phyloP scores from a whole-genome alignment of 768 basidiomycete species.

The Tephrocybe rancida region DNA sequence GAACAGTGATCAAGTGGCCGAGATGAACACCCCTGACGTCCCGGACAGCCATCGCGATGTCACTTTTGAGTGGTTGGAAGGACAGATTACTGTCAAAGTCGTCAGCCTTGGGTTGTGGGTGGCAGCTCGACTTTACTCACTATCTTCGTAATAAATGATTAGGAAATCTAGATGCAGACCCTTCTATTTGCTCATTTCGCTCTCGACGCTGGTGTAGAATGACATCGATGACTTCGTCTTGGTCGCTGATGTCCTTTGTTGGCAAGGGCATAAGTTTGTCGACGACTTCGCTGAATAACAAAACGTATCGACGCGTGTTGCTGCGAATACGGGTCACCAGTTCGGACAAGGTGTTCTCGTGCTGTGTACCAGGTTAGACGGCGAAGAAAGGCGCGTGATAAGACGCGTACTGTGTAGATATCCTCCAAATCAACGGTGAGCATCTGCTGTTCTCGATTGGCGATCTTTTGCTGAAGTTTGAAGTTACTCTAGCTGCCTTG shows the following conservation, averaged over 20 bases:
- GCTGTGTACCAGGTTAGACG: conserved; percentile 40
- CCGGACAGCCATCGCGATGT: conserved; percentile 84
- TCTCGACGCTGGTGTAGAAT: conserved; percentile 93
- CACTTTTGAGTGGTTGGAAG: conserved; percentile 83
- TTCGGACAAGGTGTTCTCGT: conserved; percentile 69
- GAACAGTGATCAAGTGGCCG: conserved; percentile 93
- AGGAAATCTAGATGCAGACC: conserved; percentile 79
- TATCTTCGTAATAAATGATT: conserved; percentile 92
- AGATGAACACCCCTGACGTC: conserved; percentile 85
- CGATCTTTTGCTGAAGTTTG: conserved; percentile 75
- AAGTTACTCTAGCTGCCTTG: conserved; percentile 5
- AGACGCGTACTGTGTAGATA: conserved; percentile 60
- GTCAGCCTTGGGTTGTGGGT: conserved; percentile 14
- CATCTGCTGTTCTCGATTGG: conserved; percentile 92
- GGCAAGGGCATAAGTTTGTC: conserved; percentile 89
- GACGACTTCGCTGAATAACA: conserved; percentile 86
- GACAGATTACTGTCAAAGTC: conserved; percentile 76
- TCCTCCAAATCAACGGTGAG: conserved; percentile 90
- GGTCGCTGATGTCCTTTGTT: conserved; percentile 86
- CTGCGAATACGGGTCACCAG: conserved; percentile 78
- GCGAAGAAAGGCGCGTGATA: conserved; percentile 1
- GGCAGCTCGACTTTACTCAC: conserved; percentile 53
- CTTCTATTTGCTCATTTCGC: conserved; percentile 81
- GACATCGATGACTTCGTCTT: conserved; percentile 95
- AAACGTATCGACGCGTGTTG: conserved; percentile 90